These are phyloP conservation scores for Avena insularis DNA, from an alignment of 176 grass and related monocot genomes.

Conservation along the genomic window DNA sequence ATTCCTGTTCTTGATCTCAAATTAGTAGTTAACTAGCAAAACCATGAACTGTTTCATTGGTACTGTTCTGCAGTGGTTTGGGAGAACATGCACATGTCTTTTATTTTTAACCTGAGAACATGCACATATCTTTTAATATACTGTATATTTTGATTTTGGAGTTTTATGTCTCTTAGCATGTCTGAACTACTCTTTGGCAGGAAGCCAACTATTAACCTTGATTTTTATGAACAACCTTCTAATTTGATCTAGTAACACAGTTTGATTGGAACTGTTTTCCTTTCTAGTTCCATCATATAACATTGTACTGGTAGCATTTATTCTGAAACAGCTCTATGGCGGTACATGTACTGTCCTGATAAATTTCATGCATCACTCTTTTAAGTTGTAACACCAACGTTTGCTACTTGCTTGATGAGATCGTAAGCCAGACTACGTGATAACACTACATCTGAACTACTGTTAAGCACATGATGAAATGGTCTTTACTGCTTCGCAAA, in stretches of 20 bases:
- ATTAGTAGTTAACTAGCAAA: neutral
- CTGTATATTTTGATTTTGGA: neutral
- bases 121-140: neutral
- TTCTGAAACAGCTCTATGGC: neutral
- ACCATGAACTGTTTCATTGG: constrained; percentile 1
- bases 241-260: neutral
- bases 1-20: neutral
- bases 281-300: constrained; percentile 5
- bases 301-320: neutral
- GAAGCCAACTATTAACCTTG: neutral
- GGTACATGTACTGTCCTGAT: neutral
- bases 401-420: neutral
- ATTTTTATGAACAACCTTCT: neutral
- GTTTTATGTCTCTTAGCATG: neutral
- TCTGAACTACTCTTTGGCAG: constrained; percentile 10
- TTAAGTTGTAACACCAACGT: constrained; percentile 6
- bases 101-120: neutral
- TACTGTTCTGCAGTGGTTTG: constrained; percentile 1
- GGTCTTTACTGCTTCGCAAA: neutral
- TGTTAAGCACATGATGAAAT: neutral
- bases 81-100: neutral
- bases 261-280: neutral
- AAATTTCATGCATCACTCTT: neutral
- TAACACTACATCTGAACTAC: constrained; percentile 28
- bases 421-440: neutral